Conservation (phyloP, 2,329 filamentous ascomycete species). For the Penicillium sclerotigenum region DNA sequence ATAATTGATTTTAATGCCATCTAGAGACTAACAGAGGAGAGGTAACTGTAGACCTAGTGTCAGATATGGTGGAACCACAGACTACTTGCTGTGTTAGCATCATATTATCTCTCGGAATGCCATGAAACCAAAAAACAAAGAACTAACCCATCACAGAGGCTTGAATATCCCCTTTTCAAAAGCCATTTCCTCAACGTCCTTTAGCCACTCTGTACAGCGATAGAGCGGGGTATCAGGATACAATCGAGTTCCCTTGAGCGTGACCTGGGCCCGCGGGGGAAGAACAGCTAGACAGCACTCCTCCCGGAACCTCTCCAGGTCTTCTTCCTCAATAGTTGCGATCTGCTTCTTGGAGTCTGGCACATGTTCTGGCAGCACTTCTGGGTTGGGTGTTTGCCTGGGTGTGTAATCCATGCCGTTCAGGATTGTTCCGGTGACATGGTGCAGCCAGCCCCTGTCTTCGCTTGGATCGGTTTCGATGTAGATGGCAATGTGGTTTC, state of each 20-base stretch:
- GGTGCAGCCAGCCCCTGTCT: slow-evolving; percentile 9
- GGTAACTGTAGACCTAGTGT: background rate
- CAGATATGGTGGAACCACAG: background rate
- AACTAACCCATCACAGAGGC: background rate
- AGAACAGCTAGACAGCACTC: slow-evolving; percentile 13
- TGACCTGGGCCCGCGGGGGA: slow-evolving; percentile 15
- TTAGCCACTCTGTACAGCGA: slow-evolving; percentile 15
- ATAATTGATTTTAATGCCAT: background rate
- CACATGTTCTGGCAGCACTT: slow-evolving; percentile 7
- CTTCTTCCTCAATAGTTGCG: slow-evolving; percentile 11
- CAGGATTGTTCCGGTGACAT: slow-evolving; percentile 20
- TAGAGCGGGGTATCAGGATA: slow-evolving; percentile 16
- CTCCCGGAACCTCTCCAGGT: slow-evolving; percentile 11
- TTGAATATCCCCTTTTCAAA: slow-evolving; percentile 17
- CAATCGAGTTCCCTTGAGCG: slow-evolving; percentile 4
- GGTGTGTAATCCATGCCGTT: slow-evolving; percentile 16
- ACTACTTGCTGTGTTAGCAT: background rate
- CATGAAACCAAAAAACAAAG: background rate
- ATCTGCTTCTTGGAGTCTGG: slow-evolving; percentile 13
- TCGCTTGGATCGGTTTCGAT: slow-evolving; percentile 16
- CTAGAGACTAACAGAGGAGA: background rate
- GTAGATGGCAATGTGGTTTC: slow-evolving; percentile 19
- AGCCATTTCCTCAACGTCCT: slow-evolving; percentile 17
- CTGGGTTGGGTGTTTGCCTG: slow-evolving; percentile 8
- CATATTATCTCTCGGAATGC: no score